Base-by-base conservation (phyloP, 306 rosid species). In the Mimosa pudica region DNA sequence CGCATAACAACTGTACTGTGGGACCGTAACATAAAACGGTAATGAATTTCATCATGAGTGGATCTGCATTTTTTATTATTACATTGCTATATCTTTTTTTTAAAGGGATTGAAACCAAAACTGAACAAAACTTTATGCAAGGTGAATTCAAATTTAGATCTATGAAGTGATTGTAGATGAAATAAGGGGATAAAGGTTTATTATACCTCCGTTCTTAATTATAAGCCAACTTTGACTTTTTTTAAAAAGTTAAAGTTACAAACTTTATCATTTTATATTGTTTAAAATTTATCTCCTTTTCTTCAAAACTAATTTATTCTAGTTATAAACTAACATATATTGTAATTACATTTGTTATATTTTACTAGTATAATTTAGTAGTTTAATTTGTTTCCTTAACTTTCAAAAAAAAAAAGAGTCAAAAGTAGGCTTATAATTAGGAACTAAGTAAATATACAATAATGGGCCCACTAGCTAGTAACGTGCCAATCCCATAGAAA, bases 21-120 rank as follows among this genome's bases (percentile, higher is more conserved):
- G 8, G 69, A 73, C 70, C 47, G 13, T 67, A 20, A 33, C 36
- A 55, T 36, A 44, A 41, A 63, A 51, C 81, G 30, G 76, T 57
- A 46, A 76, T 18, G 4, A 66, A 13, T 42, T 42, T 69, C 12
- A 45, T 69, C 73, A 69, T 69, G 54, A 20, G 54, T 18, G 10
- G 5, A 18, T 44, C 54, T 69, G 55, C 54, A 18, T 8, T 14
- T 42, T n/a, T 68, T 1, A 67, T 41, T 68, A n/a, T 68, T 41
- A 11, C 5, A 0, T 38, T 38, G 42, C 42, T 38, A 48, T 68
- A 68, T 17, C 30, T 24, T 24, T 38, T 38, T 67, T 67, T 41
- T 16, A 16, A 38, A 38, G 17, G 71, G 71, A 46, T 10, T 67
- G 13, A 41, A 67, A 41, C 32, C 33, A 18, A 18, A 69, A 48